Evolutionary conservation across 257 asterid genomes (phyloP), one percentile per base, ranked within the genome.

Genomic region (Thymus mandschuricus): DNA sequence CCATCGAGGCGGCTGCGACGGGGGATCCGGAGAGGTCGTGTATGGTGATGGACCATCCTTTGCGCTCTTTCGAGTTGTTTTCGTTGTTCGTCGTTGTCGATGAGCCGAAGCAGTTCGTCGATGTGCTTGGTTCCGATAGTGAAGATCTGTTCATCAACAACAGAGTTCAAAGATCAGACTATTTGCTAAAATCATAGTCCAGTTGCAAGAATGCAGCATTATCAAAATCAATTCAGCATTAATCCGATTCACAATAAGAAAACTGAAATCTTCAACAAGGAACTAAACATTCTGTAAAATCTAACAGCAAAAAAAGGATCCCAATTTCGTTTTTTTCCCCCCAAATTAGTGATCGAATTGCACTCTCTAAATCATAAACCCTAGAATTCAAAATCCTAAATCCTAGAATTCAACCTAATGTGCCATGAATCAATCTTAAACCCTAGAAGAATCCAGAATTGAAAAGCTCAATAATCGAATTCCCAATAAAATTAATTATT

Each of bases 11-110:
- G 0, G 87, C 89, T 0, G 99, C 99, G 1, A 95, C 98, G 0
- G 99, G 97, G 1, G 99, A 95, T 31, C 99, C 99, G 3, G 96
- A 92, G 4, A 95, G 88, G 80, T 95, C 99, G 69, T 95, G 99
- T 82, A 95, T 80, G 5, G 98, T 95, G 76, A 92, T 85, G 0
- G 99, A 95, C 99, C 99, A 95, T 33, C 99, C 99, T 54, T 95
- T 95, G 3, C 99, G 82, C 81, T 95, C 98, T 60, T 81, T 87
- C 0, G 38, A 10, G 5, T 70, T 68, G 15, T 64, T 79, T 2
- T 82, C 88, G 33, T 72, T 68, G 2, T 76, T 91, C 11, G 69
- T 91, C 11, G 69, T 21, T 5, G 61, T 15, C 11, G 66, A 52
- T 8, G 90, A 70, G 43, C 81, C 64, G 31, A 95, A 89, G 68